Evolutionary conservation across 768 basidiomycete genomes (phyloP).

Genomic region (Leccinum subgranulosum): DNA sequence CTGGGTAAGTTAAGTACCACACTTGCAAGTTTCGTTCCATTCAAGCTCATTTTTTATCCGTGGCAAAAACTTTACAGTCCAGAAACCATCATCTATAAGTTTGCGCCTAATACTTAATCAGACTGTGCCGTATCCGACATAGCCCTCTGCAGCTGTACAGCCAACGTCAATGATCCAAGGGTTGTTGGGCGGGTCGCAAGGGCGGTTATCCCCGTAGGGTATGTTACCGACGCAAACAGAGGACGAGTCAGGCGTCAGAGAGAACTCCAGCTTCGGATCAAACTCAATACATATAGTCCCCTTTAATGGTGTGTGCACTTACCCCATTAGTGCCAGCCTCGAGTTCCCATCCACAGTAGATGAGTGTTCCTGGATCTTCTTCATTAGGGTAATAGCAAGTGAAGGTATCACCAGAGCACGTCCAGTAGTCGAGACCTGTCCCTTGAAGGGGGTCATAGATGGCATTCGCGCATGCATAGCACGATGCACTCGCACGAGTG

Average conservation of each 20-base stretch:
- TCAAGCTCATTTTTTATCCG: too few relatives aligned
- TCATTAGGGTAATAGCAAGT: constrained; percentile 11
- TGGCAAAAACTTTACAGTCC: too few relatives aligned
- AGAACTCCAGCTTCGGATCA: not conserved
- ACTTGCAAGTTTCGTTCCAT: too few relatives aligned
- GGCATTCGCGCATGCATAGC: constrained; percentile 3
- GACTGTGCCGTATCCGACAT: too few relatives aligned
- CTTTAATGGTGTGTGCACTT: not conserved
- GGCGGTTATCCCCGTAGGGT: not conserved
- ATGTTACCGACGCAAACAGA: not conserved
- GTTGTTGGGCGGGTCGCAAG: constrained; percentile 1
- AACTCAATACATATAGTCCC: not conserved
- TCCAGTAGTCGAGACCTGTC: constrained; percentile 8
- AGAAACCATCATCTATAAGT: too few relatives aligned
- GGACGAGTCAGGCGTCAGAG: not conserved
- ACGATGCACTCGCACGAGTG: not conserved
- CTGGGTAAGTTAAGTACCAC: too few relatives aligned
- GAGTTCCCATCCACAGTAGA: constrained; percentile 1
- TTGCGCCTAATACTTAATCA: too few relatives aligned
- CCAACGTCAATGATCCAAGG: constrained; percentile 1
- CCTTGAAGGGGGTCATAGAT: not conserved
- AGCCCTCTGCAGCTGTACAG: not conserved
- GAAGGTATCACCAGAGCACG: constrained; percentile 2
- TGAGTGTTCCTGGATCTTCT: constrained; percentile 11
- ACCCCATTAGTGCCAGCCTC: not conserved